Evolutionary conservation across 768 basidiomycete species (phyloP).

Genomic region (Pseudohyphozyma bogoriensis): DNA sequence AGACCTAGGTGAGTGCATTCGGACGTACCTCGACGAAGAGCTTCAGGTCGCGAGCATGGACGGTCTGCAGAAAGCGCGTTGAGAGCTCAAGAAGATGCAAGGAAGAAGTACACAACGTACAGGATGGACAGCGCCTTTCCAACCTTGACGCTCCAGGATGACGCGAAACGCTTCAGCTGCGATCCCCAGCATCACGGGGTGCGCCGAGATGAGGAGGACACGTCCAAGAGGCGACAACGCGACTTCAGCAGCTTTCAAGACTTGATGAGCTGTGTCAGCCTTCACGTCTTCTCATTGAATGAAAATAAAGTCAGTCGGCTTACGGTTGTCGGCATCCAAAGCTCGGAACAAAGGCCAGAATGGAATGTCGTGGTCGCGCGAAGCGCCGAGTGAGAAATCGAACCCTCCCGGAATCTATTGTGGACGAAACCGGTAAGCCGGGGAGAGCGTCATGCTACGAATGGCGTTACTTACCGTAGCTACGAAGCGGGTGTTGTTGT

Average conservation of each 20-base stretch:
- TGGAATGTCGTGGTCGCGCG: conserved; percentile 44
- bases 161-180: neutral
- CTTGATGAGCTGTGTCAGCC: neutral
- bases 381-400: conserved; percentile 1
- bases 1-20: neutral
- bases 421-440: conserved; percentile 15
- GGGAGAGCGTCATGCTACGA: too few relatives aligned
- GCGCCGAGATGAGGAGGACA: conserved; percentile 74
- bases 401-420: conserved; percentile 32
- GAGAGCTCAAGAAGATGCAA: conserved; percentile 80
- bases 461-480: neutral
- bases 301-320: neutral
- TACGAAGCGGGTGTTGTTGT: conserved; percentile 3
- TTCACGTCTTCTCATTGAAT: neutral
- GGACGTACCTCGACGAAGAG: conserved; percentile 62
- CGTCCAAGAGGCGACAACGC: conserved; percentile 79
- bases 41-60: conserved; percentile 74
- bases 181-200: conserved; percentile 76
- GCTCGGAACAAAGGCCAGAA: conserved; percentile 96
- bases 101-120: conserved; percentile 45
- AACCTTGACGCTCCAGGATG: neutral
- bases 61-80: conserved; percentile 45
- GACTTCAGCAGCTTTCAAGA: conserved; percentile 42
- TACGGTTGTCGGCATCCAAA: conserved; percentile 73
- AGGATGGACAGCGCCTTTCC: neutral